phyloP scores from a whole-genome alignment of 176 grass and related monocot species.

The Miscanthus lutarioriparius region DNA sequence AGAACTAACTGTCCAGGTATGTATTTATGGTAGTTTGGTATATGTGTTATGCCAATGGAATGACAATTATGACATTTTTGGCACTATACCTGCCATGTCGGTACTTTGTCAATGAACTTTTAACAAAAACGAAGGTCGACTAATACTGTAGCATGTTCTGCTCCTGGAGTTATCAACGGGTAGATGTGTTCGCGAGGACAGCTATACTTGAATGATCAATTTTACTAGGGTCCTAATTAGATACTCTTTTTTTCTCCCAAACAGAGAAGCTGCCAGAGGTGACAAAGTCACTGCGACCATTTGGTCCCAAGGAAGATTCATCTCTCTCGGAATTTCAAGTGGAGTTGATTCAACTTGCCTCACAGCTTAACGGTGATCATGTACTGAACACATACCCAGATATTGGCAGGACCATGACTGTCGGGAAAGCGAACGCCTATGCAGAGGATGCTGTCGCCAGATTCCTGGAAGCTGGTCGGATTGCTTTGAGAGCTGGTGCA shows the following conservation, averaged over 20 bases:
- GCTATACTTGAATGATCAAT: background rate
- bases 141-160: background rate
- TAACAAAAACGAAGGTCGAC: background rate
- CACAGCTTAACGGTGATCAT: slow-evolving; percentile 91
- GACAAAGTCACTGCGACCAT: slow-evolving; percentile 73
- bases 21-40: background rate
- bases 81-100: background rate
- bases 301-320: slow-evolving; percentile 81
- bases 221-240: background rate
- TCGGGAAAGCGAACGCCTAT: slow-evolving; percentile 78
- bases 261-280: slow-evolving; percentile 96
- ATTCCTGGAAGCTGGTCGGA: slow-evolving; percentile 91
- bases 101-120: background rate
- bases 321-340: slow-evolving; percentile 90
- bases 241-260: background rate
- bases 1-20: slow-evolving; percentile 89
- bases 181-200: background rate
- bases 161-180: background rate
- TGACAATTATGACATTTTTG: background rate
- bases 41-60: background rate
- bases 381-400: slow-evolving; percentile 96
- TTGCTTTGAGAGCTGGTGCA: slow-evolving; percentile 81
- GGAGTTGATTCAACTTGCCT: slow-evolving; percentile 97
- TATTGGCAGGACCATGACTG: slow-evolving; percentile 89
- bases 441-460: slow-evolving; percentile 94